Evolutionary conservation across 2,329 filamentous ascomycete species (phyloP).

Genomic region (Elsinoe necatrix): DNA sequence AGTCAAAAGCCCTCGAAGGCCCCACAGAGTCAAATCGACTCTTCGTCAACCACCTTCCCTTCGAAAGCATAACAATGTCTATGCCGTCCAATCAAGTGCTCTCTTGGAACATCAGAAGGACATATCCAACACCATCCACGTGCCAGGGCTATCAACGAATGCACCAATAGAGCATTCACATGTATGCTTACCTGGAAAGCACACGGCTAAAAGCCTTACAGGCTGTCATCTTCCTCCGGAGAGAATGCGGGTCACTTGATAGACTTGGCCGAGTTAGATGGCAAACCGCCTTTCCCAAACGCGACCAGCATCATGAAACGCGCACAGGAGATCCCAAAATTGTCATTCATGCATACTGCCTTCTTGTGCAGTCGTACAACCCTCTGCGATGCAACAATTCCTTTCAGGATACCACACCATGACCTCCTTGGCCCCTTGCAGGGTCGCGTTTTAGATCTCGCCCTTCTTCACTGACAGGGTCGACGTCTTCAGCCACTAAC

Average conservation of each 20-base stretch:
- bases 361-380: not conserved
- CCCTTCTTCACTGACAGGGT: not conserved
- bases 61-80: not conserved
- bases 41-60: not conserved
- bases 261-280: not conserved
- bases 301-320: not conserved
- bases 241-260: not conserved
- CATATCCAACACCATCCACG: not conserved
- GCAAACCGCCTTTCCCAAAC: not conserved
- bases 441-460: not conserved
- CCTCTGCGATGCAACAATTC: not conserved
- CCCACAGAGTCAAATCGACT: not conserved
- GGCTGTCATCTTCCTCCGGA: not conserved
- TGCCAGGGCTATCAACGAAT: not conserved
- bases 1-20: no score
- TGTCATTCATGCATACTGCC: not conserved
- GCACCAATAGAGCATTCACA: not conserved
- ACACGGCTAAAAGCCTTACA: not conserved
- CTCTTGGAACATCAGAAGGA: not conserved
- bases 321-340: not conserved
- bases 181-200: not conserved
- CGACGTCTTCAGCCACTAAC: slow-evolving; percentile 10
- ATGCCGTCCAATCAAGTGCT: not conserved
- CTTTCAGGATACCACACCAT: not conserved
- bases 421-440: not conserved